Conservation (phyloP, 495 filamentous ascomycete species). For the Aspergillus homomorphus region DNA sequence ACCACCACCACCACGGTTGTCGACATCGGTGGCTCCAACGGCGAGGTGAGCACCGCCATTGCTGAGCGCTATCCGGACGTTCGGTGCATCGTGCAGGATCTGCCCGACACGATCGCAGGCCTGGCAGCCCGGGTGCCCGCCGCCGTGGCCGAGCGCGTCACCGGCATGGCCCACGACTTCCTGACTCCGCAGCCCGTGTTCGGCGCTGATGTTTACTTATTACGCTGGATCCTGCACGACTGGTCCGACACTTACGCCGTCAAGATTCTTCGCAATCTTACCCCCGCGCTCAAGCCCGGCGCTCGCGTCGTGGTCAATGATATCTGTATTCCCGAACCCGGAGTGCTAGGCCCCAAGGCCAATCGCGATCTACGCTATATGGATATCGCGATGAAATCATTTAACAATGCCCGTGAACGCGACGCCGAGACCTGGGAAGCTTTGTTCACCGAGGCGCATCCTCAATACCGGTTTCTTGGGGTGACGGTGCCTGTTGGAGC, state of each 20-base stretch:
- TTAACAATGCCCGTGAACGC: not conserved
- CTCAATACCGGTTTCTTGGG: not conserved
- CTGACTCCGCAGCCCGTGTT: not conserved
- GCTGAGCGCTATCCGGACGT: not conserved
- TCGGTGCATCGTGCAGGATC: not conserved
- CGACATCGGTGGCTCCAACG: not conserved
- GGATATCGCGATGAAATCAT: not conserved
- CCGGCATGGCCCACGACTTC: not conserved
- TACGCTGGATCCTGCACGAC: not conserved
- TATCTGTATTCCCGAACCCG: not conserved
- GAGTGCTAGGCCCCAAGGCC: not conserved
- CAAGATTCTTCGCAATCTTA: not conserved
- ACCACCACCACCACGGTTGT: not conserved
- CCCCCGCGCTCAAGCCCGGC: not conserved
- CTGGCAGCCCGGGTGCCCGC: not conserved
- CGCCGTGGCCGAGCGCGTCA: not conserved
- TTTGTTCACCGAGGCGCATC: not conserved
- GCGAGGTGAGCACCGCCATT: not conserved
- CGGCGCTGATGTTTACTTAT: conserved; percentile 1
- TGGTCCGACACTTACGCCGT: not conserved
- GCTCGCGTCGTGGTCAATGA: conserved; percentile 3
- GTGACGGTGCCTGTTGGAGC: not conserved
- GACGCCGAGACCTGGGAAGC: not conserved
- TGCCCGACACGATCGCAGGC: not conserved
- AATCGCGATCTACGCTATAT: not conserved